phyloP scores from a whole-genome alignment of 179 eudicot genomes.

The Drosera spatulata region DNA sequence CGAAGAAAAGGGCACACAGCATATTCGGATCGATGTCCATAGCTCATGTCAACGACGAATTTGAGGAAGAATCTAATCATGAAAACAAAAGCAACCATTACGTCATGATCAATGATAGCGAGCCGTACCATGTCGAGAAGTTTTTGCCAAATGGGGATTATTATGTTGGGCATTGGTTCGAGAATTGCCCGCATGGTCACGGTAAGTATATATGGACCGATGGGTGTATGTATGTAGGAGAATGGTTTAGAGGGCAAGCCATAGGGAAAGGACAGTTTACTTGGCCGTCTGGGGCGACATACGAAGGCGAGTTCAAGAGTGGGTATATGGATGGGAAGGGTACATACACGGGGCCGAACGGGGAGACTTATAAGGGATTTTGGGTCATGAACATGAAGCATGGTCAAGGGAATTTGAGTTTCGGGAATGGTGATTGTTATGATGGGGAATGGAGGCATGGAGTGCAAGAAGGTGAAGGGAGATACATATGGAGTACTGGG shows the following conservation, averaged over 20 bases:
- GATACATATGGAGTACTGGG: constrained; percentile 68
- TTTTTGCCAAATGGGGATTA: constrained; percentile 66
- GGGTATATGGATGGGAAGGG: constrained; percentile 92
- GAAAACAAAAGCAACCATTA: constrained; percentile 6
- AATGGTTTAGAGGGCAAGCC: constrained; percentile 64
- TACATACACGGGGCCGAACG: constrained; percentile 36
- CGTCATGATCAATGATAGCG: constrained; percentile 5
- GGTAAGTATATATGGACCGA: constrained; percentile 87
- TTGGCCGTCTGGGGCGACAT: constrained; percentile 91
- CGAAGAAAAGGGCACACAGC: constrained; percentile 57
- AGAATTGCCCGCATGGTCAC: constrained; percentile 61
- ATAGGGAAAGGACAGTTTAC: constrained; percentile 82
- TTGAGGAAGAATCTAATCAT: constrained; percentile 8
- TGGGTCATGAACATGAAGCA: constrained; percentile 87
- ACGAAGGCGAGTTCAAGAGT: constrained; percentile 86
- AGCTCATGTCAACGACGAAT: constrained; percentile 56
- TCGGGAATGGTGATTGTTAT: constrained; percentile 59
- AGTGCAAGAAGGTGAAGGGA: constrained; percentile 72
- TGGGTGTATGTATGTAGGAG: constrained; percentile 94
- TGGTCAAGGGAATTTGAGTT: constrained; percentile 50
- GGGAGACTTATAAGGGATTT: constrained; percentile 54
- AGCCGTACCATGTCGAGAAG: constrained; percentile 31
- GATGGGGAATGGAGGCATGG: constrained; percentile 81
- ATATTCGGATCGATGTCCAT: constrained; percentile 73
- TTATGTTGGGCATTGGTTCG: constrained; percentile 69